Base-by-base conservation (phyloP, 371 early-diverging fungal species). In the Rhizopus microsporus region DNA sequence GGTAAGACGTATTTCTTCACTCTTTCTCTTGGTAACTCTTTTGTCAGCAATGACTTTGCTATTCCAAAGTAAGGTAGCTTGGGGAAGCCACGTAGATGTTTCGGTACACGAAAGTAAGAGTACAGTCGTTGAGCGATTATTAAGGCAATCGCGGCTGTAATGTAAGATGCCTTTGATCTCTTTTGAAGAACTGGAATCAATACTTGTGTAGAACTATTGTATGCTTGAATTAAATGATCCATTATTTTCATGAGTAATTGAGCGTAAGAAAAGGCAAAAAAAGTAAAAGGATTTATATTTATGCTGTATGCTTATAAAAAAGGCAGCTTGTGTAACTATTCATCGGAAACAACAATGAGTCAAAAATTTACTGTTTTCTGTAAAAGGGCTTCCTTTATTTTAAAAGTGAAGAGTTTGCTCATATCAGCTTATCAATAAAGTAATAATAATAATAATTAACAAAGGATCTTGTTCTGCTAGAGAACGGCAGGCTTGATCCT, bases 61-160 rank as follows among this genome's bases (percentile, higher is more conserved):
- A 57, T 39, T 6, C 50, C 2, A 40, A 57, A 23, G 33, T 16
- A 34, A 49, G 40, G 4, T 10, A 57, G 16, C 3, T 12, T 29
- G 13, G 57, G 48, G 4, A 39, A 57, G 2, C 39, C 15, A 6
- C 40, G 48, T 7, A 57, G 42, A 17, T 46, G 33, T 5, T 8
- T 58, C 15, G 44, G 51, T 1, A 34, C 42, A 23, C 13, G 7
- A 7, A 51, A 29, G 31, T 16, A 39, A 33, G n/a, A n/a, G 44
- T 30, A 51, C 3, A 45, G 6, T 15, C 33, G 31, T 2, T 37
- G 30, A 29, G 5, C 9, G 12, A 29, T 2, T 3, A 40, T 12
- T 7, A 38, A 52, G n/a, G 31, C 52, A 39, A 52, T 38, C 13
- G 52, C 52, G 3, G 40, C 29, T 23, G 37, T 17, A 23, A 52